phyloP scores from a whole-genome alignment of 768 basidiomycete genomes.

The Boletus tylopilopsis region DNA sequence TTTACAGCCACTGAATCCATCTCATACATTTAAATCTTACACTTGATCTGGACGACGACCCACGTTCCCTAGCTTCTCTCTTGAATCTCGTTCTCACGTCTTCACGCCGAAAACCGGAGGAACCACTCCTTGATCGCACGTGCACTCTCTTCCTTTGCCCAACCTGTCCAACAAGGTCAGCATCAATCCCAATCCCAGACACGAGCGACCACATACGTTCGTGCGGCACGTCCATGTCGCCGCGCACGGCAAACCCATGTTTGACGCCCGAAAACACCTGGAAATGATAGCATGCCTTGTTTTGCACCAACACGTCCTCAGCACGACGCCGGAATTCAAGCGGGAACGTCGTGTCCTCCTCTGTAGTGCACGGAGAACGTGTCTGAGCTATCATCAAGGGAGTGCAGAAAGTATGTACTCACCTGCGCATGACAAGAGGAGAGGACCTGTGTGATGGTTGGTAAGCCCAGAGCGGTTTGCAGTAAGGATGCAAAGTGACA shows the following conservation, averaged over 20 bases:
- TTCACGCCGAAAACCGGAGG: conserved; percentile 31
- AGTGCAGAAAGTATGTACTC: background rate
- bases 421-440: conserved; percentile 25
- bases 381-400: too few relatives aligned
- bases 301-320: conserved; percentile 49
- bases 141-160: conserved; percentile 58
- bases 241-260: conserved; percentile 22
- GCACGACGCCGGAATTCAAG: conserved; percentile 46
- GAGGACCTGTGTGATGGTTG: conserved; percentile 5
- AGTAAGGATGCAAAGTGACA: background rate
- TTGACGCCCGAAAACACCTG: conserved; percentile 49
- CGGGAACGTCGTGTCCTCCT: conserved; percentile 50
- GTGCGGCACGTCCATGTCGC: conserved; percentile 11
- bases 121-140: conserved; percentile 48
- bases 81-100: too few relatives aligned
- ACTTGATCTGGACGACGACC: too few relatives aligned
- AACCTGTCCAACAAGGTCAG: conserved; percentile 36
- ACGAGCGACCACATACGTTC: conserved; percentile 17
- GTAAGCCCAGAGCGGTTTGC: background rate
- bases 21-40: too few relatives aligned
- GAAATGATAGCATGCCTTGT: conserved; percentile 47
- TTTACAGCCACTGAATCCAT: too few relatives aligned
- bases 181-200: background rate
- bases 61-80: too few relatives aligned
- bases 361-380: conserved; percentile 27